phyloP scores from a whole-genome alignment of 805 yeast species.

The Suhomyces vadensis region DNA sequence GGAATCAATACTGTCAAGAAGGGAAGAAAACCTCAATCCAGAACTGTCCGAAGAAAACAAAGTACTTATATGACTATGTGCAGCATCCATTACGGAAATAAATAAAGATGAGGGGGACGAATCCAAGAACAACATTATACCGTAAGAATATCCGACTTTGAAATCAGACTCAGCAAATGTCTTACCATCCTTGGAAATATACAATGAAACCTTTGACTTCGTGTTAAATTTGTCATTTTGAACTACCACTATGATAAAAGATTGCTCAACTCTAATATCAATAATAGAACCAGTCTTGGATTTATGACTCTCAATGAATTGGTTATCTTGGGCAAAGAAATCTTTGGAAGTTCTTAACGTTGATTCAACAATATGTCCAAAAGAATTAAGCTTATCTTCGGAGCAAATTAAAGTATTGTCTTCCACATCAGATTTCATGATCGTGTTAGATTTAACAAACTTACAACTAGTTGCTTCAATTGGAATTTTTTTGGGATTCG shows the following conservation, averaged over 20 bases:
- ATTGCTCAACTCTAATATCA: conserved; percentile 38
- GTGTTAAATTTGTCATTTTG: conserved; percentile 44
- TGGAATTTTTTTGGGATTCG: conserved; percentile 33
- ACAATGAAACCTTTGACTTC: conserved; percentile 39
- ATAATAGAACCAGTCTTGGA: conserved; percentile 30
- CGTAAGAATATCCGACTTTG: conserved; percentile 36
- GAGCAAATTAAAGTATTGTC: conserved; percentile 35
- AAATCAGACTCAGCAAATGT: conserved; percentile 42
- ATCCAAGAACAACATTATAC: conserved; percentile 40
- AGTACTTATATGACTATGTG: conserved; percentile 24
- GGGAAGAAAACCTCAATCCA: conserved; percentile 51
- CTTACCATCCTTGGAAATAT: conserved; percentile 49
- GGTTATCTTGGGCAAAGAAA: conserved; percentile 38
- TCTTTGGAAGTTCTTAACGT: conserved; percentile 43
- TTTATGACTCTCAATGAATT: conserved; percentile 27
- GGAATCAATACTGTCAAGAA: conserved; percentile 44
- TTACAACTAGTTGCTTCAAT: conserved; percentile 29
- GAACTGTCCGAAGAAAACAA: conserved; percentile 57
- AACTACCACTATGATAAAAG: conserved; percentile 42
- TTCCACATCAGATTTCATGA: conserved; percentile 19
- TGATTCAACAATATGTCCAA: conserved; percentile 41
- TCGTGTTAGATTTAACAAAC: conserved; percentile 31
- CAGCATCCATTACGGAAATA: conserved; percentile 25
- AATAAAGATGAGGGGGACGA: conserved; percentile 39
- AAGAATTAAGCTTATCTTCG: conserved; percentile 35